Evolutionary conservation across 495 filamentous ascomycete species (phyloP).

Genomic region (Schizothecium vesticola): DNA sequence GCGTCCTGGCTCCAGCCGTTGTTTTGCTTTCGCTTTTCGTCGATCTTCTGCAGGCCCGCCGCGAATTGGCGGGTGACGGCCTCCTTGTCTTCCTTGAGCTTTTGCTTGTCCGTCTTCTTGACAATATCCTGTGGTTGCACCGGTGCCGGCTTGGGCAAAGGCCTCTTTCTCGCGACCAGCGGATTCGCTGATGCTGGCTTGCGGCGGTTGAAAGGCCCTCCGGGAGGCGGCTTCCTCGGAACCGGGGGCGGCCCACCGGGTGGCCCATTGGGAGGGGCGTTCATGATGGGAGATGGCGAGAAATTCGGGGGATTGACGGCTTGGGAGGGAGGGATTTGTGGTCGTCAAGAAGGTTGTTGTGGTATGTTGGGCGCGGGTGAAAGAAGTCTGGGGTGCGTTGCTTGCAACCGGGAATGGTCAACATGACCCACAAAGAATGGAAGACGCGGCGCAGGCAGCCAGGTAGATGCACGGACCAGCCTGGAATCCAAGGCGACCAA

Average conservation of each 20-base stretch:
- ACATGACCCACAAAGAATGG: neutral
- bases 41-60: constrained; percentile 17
- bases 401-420: neutral
- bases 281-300: neutral
- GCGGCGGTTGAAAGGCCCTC: constrained; percentile 35
- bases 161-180: constrained; percentile 59
- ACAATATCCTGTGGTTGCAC: constrained; percentile 3
- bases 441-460: neutral
- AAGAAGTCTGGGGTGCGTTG: neutral
- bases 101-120: neutral
- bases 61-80: neutral
- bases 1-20: constrained; percentile 59
- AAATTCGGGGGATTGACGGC: neutral
- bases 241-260: constrained; percentile 45
- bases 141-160: constrained; percentile 17
- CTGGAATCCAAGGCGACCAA: neutral
- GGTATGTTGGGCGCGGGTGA: neutral
- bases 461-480: neutral
- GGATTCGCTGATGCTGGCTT: constrained; percentile 52
- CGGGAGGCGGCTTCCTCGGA: constrained; percentile 20
- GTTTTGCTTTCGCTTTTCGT: constrained; percentile 35
- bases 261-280: neutral
- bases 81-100: neutral
- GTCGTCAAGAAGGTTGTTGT: neutral
- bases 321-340: neutral